Percentiles rank a stretch among this genome's conserved stretches.
Conservation (phyloP, 169 alveolate species). For the Cryptosporidium viatorum region DNA sequence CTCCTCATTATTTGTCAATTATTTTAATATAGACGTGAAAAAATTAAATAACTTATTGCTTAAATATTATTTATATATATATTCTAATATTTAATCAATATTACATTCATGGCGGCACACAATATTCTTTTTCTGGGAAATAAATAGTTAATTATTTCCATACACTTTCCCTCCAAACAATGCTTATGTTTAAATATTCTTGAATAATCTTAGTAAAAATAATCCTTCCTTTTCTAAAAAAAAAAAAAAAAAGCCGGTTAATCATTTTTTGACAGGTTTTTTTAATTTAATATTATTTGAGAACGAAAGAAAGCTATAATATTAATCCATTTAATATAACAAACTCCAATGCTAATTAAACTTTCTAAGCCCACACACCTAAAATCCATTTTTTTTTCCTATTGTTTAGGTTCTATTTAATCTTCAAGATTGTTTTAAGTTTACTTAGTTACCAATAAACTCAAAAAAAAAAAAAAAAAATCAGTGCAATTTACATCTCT, state of each 20-base stretch:
- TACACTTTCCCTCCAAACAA: not conserved
- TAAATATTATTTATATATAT: not conserved
- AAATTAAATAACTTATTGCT: not conserved
- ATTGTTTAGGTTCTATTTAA: not conserved
- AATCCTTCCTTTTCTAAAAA: no score
- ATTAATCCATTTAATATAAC: no score
- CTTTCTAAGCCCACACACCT: not conserved
- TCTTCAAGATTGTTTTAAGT: no score
- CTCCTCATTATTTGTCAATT: not conserved
- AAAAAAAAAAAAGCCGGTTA: not conserved
- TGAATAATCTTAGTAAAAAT: no score
- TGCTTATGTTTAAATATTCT: not conserved
- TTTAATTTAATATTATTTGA: no score
- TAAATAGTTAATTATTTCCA: not conserved
- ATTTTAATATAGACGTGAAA: slow-evolving; percentile 19
- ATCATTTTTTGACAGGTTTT: not conserved
- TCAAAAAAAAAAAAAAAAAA: no score
- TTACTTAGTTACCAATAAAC: not conserved
- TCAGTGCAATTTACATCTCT: not conserved
- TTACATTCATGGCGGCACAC: slow-evolving; percentile 12
- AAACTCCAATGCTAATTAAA: not conserved
- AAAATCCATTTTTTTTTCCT: not conserved
- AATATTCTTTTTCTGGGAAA: not conserved
- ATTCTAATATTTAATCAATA: not conserved
- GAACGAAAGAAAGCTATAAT: no score